Conservation (phyloP, 1,284 basidiomycete species). For the Wallemia hederae region DNA sequence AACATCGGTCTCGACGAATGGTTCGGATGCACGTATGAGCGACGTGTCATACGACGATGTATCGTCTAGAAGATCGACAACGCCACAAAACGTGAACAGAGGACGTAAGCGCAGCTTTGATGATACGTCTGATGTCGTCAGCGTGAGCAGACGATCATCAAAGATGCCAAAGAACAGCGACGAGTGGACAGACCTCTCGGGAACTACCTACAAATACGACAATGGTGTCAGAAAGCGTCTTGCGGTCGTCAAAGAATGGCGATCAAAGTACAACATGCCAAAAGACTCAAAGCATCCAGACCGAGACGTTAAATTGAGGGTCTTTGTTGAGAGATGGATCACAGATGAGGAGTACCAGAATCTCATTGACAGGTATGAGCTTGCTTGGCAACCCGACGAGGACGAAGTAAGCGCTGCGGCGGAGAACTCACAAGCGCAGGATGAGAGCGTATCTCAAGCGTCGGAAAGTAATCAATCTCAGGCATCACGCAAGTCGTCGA, state of each 20-base stretch:
- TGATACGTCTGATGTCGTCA: background rate
- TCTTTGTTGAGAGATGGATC: constrained; percentile 4
- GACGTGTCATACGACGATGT: background rate
- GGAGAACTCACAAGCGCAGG: background rate
- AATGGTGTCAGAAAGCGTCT: constrained; percentile 3
- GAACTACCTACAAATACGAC: background rate
- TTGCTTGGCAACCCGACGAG: background rate
- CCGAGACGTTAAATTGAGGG: constrained; percentile 3
- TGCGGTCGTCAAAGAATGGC: constrained; percentile 2
- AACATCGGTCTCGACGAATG: background rate
- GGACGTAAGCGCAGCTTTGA: background rate
- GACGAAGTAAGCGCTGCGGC: background rate
- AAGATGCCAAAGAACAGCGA: background rate
- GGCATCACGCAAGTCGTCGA: background rate
- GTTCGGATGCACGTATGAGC: background rate
- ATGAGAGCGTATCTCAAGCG: background rate
- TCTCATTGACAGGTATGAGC: background rate
- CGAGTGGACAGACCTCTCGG: constrained; percentile 1
- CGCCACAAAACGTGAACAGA: background rate
- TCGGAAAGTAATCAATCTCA: background rate
- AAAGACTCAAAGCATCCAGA: constrained; percentile 5
- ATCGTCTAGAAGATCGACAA: background rate
- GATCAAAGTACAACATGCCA: constrained; percentile 5
- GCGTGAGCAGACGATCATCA: background rate
- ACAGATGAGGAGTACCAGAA: constrained; percentile 3